Evolutionary conservation across 108 stramenopile genomes (phyloP).

Genomic region (Fragilariopsis cylindrus): DNA sequence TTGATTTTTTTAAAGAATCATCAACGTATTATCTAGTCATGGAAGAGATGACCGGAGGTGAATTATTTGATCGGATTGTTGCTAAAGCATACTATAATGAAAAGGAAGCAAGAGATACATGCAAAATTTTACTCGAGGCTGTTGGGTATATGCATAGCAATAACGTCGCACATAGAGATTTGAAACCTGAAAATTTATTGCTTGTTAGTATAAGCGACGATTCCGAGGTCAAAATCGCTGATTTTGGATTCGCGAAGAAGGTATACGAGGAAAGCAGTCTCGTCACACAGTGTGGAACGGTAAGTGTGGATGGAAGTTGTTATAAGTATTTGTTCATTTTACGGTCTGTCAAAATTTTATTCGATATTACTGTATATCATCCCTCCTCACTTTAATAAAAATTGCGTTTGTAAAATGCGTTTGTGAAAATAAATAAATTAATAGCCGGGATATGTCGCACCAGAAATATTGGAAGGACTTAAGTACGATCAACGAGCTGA

Average conservation of each 20-base stretch:
- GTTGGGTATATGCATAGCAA: constrained; percentile 79
- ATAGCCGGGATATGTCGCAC: constrained; percentile 92
- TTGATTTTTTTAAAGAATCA: constrained; percentile 89
- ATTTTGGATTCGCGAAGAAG: constrained; percentile 97
- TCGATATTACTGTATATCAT: too few relatives aligned
- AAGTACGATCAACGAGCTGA: constrained; percentile 93
- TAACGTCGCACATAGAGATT: constrained; percentile 42
- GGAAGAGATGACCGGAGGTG: constrained; percentile 93
- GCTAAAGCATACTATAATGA: constrained; percentile 91
- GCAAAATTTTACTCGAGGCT: constrained; percentile 80
- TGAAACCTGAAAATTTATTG: constrained; percentile 92
- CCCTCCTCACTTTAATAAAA: too few relatives aligned
- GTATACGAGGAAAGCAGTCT: constrained; percentile 63
- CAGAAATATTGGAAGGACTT: constrained; percentile 89
- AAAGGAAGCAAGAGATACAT: constrained; percentile 85
- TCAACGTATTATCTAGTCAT: constrained; percentile 85
- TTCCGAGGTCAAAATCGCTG: constrained; percentile 92
- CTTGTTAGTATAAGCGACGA: constrained; percentile 80
- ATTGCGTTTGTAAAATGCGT: too few relatives aligned
- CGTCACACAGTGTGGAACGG: constrained; percentile 91
- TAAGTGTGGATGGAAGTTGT: too few relatives aligned
- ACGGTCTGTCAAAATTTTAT: too few relatives aligned
- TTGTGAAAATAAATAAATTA: too few relatives aligned
- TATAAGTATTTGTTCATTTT: too few relatives aligned
- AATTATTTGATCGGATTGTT: constrained; percentile 97